phyloP scores from a whole-genome alignment of 345 rosid genomes.

The Moringa oleifera region DNA sequence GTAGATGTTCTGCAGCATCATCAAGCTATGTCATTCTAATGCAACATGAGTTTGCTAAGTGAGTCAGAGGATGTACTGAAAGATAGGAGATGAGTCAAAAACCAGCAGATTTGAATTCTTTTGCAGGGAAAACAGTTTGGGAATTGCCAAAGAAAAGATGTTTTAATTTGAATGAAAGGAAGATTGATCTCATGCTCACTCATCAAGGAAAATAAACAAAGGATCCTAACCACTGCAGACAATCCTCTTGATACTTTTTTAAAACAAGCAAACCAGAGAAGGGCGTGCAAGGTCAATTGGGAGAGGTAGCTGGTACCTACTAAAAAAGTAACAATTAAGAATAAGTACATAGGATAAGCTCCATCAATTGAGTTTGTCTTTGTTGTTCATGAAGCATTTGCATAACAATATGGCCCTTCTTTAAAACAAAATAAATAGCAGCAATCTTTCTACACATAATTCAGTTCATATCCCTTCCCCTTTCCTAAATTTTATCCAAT shows the following conservation, averaged over 20 bases:
- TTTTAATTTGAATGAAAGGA: neutral
- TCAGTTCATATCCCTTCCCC: no score
- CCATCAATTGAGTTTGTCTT: neutral
- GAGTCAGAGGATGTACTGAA: neutral
- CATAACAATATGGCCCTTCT: no score
- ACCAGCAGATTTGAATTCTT: neutral
- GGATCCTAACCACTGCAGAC: neutral
- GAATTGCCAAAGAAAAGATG: neutral
- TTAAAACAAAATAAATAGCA: no score
- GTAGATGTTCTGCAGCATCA: neutral
- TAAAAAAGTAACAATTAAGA: neutral
- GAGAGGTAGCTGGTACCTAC: neutral
- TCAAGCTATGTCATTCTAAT: neutral
- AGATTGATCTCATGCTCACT: no score
- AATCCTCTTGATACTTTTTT: neutral
- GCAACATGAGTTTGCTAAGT: conserved; percentile 10
- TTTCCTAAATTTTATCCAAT: no score
- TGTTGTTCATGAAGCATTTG: no score
- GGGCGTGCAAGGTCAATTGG: neutral
- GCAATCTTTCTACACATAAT: no score
- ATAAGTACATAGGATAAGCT: no score
- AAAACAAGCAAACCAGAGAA: neutral
- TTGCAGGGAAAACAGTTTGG: neutral
- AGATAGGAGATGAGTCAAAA: neutral
- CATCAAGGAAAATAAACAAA: neutral